These are phyloP conservation scores for Rhypophila decipiens DNA, from an alignment of 495 filamentous ascomycete genomes.

Conservation along the genomic window DNA sequence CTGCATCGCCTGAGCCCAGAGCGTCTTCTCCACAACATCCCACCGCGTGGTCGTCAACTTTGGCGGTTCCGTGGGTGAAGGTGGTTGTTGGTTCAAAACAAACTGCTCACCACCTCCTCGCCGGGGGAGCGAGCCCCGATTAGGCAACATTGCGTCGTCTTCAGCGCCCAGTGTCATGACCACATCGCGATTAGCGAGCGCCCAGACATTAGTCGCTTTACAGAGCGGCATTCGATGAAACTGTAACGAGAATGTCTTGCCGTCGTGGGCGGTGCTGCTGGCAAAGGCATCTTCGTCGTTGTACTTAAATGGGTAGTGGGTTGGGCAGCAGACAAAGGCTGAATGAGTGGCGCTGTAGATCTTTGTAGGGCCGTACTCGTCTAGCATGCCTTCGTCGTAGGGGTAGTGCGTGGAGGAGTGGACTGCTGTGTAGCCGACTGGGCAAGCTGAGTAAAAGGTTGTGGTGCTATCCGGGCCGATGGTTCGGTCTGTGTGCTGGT, in stretches of 20 bases:
- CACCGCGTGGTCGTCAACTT: background rate
- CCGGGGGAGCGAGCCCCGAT: background rate
- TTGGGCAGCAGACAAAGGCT: background rate
- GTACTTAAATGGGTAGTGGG: background rate
- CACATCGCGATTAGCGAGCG: background rate
- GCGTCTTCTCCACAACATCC: background rate
- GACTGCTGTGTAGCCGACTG: background rate
- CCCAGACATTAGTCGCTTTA: background rate
- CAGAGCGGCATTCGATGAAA: background rate
- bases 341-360: background rate
- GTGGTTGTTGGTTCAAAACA: no score
- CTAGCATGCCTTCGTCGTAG: slow-evolving; percentile 1
- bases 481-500: background rate
- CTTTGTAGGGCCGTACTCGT: background rate
- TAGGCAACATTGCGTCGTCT: background rate
- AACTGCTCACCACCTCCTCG: no score
- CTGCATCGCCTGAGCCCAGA: background rate
- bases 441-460: background rate
- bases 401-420: background rate
- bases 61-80: background rate
- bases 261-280: background rate
- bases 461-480: background rate
- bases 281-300: background rate
- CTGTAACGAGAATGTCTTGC: background rate
- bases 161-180: background rate